These are phyloP conservation scores for Nakataea oryzae DNA, from an alignment of 2,329 filamentous ascomycete genomes.

Conservation along the genomic window DNA sequence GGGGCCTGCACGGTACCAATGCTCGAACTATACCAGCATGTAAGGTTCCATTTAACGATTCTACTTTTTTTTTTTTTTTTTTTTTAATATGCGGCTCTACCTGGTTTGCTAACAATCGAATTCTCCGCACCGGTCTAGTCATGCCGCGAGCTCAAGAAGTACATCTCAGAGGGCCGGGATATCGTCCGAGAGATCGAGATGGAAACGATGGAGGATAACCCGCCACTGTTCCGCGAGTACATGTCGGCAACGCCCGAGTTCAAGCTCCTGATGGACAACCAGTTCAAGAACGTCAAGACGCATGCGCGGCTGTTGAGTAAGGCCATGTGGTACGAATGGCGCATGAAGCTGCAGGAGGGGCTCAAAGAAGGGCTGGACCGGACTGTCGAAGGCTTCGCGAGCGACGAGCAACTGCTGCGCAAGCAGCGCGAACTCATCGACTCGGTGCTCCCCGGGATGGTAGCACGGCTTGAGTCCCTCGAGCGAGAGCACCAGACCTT, in stretches of 20 bases:
- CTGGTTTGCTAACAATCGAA: slow-evolving; percentile 20
- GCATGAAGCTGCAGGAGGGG: slow-evolving; percentile 74
- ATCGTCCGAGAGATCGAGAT: slow-evolving; percentile 86
- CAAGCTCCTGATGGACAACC: slow-evolving; percentile 81
- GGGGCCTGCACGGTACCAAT: slow-evolving; percentile 87
- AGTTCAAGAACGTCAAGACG: slow-evolving; percentile 95
- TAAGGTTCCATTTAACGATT: neutral
- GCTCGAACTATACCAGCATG: slow-evolving; percentile 85
- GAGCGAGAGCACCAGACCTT: slow-evolving; percentile 55
- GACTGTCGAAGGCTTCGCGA: slow-evolving; percentile 66
- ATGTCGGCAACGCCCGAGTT: slow-evolving; percentile 75
- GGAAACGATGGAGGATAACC: slow-evolving; percentile 83
- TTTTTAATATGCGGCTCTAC: neutral
- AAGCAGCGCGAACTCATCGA: slow-evolving; percentile 61
- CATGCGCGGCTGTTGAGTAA: slow-evolving; percentile 85
- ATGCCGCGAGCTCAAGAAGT: slow-evolving; percentile 90
- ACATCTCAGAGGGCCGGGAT: slow-evolving; percentile 84
- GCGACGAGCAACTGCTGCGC: slow-evolving; percentile 56
- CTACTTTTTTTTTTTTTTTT: neutral
- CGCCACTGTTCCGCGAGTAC: slow-evolving; percentile 85
- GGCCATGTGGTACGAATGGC: slow-evolving; percentile 97
- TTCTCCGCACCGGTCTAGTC: slow-evolving; percentile 29
- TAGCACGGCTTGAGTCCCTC: slow-evolving; percentile 50
- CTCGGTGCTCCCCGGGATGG: slow-evolving; percentile 54
- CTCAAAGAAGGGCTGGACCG: slow-evolving; percentile 71